Evolutionary conservation across 352 stramenopile genomes (phyloP), one percentile per base, ranked within the genome.

Genomic region (Pythium aphanidermatum): DNA sequence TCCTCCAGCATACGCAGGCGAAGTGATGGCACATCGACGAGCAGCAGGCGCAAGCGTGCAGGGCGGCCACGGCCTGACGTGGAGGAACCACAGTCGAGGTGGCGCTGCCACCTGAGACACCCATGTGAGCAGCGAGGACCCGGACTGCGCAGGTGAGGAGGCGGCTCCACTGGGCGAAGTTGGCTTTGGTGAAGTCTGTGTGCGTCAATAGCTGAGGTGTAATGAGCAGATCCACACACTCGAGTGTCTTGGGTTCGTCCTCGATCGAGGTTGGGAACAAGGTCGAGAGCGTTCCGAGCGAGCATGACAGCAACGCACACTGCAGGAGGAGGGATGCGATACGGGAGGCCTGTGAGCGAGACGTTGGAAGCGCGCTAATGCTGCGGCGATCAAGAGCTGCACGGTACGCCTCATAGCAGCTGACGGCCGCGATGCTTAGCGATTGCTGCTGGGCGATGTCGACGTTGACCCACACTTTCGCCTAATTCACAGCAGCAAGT

Each of bases 141-240:
- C 58, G 58, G 4, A 57, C 46, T 14, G 75, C 67, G 2, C 53
- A 51, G 2, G 42, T 35, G 5, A 86, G 43, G 32, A 85, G 30
- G 1, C 17, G n/a, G 0, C 68, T 59, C 77, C 74, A 89, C 17
- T 80, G 58, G 11, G 28, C 30, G 29, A 84, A 82, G 14, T 41
- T 45, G n/a, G 53, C 49, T n/a, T 65, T 74, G 45, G 84, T 61
- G n/a, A 76, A 60, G 17, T 89, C 74, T 2, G 39, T 44, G 21
- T 77, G 74, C 32, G 62, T 51, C 26, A 79, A 32, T 38, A 89
- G 17, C 37, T 51, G 37, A n/a, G 58, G 62, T 9, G 43, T 65
- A 27, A 73, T 32, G 23, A 86, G 52, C 7, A 58, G 47, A 14
- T 78, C 64, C 6, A 63, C 60, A 34, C 60, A 74, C 4, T 46